Evolutionary conservation across 345 rosid genomes (phyloP).

Genomic region (Erysimum cheiranthoides): DNA sequence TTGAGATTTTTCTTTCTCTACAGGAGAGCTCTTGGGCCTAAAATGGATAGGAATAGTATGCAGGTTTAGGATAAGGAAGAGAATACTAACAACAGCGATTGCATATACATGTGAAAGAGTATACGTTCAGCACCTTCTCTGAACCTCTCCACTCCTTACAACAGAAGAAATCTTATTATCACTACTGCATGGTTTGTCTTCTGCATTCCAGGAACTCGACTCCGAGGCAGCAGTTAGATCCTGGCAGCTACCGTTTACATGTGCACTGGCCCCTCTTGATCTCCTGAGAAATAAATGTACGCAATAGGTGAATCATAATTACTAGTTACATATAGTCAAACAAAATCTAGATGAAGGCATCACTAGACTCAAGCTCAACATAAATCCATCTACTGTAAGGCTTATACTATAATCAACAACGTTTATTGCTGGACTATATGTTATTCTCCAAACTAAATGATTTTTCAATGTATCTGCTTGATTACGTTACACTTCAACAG

Average conservation of each 20-base stretch:
- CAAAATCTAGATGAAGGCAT: not conserved
- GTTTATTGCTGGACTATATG: not conserved
- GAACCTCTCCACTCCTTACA: conserved; percentile 51
- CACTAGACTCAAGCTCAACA: conserved; percentile 7
- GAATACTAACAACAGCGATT: conserved; percentile 24
- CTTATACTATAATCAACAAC: conserved; percentile 16
- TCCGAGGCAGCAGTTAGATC: conserved; percentile 69
- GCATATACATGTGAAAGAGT: conserved; percentile 22
- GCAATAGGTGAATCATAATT: conserved; percentile 15
- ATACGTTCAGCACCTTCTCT: conserved; percentile 58
- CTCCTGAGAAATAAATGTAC: conserved; percentile 35
- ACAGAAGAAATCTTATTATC: conserved; percentile 60
- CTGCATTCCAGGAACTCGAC: conserved; percentile 73
- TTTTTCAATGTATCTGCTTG: not conserved
- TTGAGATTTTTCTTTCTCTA: conserved; percentile 51
- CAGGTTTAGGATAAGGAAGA: conserved; percentile 24
- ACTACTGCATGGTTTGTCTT: conserved; percentile 74
- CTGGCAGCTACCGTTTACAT: conserved; percentile 51
- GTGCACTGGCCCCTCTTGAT: conserved; percentile 53
- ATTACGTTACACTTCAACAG: conserved; percentile 9
- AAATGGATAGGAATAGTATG: conserved; percentile 32
- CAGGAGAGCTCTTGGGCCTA: conserved; percentile 54
- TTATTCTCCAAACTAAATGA: conserved; percentile 15
- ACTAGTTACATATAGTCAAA: not conserved
- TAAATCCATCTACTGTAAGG: conserved; percentile 16